These are phyloP conservation scores for Myxozyma neglecta DNA, from an alignment of 805 yeast species.

Conservation along the genomic window DNA sequence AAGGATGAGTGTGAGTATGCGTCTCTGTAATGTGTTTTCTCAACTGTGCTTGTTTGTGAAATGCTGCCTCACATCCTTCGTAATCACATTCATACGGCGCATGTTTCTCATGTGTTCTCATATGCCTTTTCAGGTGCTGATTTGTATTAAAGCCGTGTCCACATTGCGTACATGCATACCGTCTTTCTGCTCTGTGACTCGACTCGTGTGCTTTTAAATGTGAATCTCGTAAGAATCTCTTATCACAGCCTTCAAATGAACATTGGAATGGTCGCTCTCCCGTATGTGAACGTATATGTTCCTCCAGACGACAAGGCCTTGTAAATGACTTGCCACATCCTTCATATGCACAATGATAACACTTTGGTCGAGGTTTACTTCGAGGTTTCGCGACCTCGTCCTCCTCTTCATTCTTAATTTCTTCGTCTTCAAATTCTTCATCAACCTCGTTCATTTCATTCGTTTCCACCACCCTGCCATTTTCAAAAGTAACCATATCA, in stretches of 20 bases:
- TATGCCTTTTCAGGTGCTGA: constrained; percentile 84
- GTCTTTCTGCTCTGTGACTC: constrained; percentile 22
- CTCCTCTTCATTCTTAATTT: neutral
- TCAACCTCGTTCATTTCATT: neutral
- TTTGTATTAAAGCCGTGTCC: constrained; percentile 76
- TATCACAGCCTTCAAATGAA: constrained; percentile 52
- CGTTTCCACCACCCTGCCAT: neutral
- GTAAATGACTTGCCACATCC: constrained; percentile 76
- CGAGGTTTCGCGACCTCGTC: neutral
- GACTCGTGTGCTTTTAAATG: constrained; percentile 74
- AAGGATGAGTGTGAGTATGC: constrained; percentile 52
- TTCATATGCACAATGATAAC: constrained; percentile 59
- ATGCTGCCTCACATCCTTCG: constrained; percentile 64
- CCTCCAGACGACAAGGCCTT: constrained; percentile 78
- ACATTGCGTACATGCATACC: constrained; percentile 55
- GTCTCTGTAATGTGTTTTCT: constrained; percentile 66
- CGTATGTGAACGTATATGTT: constrained; percentile 76
- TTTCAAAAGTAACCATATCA: too few species aligned
- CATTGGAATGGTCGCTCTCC: constrained; percentile 79
- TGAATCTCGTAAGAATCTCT: constrained; percentile 69
- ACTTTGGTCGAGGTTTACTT: constrained; percentile 52
- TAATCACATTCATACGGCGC: constrained; percentile 51
- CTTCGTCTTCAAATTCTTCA: neutral
- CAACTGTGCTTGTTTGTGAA: constrained; percentile 72
- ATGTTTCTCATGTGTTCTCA: constrained; percentile 71